Percentiles rank a stretch among this genome's conserved stretches.
Evolutionary conservation across 257 asterid genomes (phyloP).

Genomic region (Solanum tacnaense): DNA sequence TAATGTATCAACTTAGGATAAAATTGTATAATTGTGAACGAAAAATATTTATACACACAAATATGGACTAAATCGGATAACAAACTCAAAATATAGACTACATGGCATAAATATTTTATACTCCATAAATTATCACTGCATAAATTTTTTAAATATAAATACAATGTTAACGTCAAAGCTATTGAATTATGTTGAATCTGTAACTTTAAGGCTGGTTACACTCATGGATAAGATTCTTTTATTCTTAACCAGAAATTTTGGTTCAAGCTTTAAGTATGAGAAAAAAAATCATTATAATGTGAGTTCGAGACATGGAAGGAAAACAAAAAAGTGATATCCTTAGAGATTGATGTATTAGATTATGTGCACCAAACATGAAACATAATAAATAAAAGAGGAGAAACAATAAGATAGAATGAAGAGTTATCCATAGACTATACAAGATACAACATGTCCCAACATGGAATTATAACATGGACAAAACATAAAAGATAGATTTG

Average conservation of each 20-base stretch:
- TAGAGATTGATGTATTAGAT: neutral
- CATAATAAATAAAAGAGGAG: neutral
- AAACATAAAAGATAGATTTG: neutral
- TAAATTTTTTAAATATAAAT: no score
- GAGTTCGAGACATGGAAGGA: neutral
- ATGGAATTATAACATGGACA: neutral
- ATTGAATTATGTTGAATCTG: no score
- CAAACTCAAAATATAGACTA: neutral
- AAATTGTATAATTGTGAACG: neutral
- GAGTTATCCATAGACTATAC: neutral
- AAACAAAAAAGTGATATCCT: neutral
- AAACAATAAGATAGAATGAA: neutral
- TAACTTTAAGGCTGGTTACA: no score
- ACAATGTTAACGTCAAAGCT: neutral
- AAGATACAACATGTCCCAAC: neutral
- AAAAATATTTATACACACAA: neutral
- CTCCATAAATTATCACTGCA: neutral
- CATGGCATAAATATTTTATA: neutral
- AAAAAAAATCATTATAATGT: no score
- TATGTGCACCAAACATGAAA: neutral
- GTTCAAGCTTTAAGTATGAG: neutral
- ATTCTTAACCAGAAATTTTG: no score
- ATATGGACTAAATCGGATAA: neutral
- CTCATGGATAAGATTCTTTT: neutral
- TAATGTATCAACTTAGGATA: neutral